Conservation (phyloP, 2,329 filamentous ascomycete species). For the Akanthomyces uredinophilus region DNA sequence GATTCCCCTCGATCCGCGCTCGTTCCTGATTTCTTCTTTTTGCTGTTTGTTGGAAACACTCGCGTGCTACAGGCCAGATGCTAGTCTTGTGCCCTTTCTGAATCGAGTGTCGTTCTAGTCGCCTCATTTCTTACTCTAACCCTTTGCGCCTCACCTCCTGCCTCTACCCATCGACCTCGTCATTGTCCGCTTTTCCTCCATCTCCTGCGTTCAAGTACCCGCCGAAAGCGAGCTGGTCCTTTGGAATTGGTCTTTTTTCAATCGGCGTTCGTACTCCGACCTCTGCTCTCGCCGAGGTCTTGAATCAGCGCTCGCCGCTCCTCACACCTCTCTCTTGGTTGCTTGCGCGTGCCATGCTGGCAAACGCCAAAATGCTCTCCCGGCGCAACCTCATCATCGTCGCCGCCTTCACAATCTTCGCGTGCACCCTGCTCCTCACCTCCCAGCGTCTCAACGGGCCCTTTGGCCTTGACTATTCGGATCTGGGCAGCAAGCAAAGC, state of each 20-base stretch:
- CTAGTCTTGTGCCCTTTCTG: not conserved
- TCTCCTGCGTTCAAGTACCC: not conserved
- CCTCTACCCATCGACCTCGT: not conserved
- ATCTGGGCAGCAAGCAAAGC: slow-evolving; percentile 5
- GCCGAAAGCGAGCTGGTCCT: not conserved
- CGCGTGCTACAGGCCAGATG: not conserved
- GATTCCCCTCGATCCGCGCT: not conserved
- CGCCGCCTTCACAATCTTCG: slow-evolving; percentile 23
- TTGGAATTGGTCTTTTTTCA: not conserved
- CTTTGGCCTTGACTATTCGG: slow-evolving; percentile 21
- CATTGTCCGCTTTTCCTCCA: not conserved
- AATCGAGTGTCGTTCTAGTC: not conserved
- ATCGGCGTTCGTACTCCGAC: not conserved
- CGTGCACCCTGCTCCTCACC: slow-evolving; percentile 29
- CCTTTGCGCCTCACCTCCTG: not conserved
- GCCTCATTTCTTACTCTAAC: not conserved
- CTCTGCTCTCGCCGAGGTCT: not conserved
- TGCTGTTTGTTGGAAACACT: not conserved
- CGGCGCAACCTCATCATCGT: slow-evolving; percentile 25
- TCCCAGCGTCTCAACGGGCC: slow-evolving; percentile 27
- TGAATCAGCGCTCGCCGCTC: not conserved
- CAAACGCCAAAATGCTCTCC: slow-evolving; percentile 23
- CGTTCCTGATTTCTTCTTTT: not conserved
- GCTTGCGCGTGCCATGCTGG: slow-evolving; percentile 13
- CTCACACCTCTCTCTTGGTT: not conserved